Percentiles rank a stretch among this genome's conserved stretches.
Evolutionary conservation across 805 yeast species (phyloP).

Genomic region (Cyberlindnera lachancei): DNA sequence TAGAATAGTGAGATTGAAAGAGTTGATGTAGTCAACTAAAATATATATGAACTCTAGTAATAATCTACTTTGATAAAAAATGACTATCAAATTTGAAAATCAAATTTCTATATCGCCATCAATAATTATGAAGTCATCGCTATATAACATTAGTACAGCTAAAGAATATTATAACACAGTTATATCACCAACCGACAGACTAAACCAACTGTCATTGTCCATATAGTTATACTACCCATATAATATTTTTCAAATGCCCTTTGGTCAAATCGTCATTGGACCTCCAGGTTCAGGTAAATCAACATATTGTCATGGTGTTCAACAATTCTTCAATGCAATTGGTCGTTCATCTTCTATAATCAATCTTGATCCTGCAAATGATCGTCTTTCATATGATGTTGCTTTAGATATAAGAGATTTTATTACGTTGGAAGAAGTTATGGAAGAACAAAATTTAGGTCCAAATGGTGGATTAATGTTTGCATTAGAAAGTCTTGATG

Average conservation of each 20-base stretch:
- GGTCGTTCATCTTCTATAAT: constrained; percentile 83
- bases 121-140: too few relatives aligned
- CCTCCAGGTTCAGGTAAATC: constrained; percentile 99
- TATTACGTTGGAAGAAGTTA: constrained; percentile 67
- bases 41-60: too few relatives aligned
- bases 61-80: too few relatives aligned
- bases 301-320: constrained; percentile 88
- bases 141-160: too few relatives aligned
- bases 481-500: constrained; percentile 66
- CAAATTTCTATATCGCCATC: too few relatives aligned
- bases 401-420: constrained; percentile 75
- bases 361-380: constrained; percentile 92
- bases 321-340: constrained; percentile 86
- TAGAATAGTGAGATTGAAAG: too few relatives aligned
- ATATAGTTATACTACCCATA: not conserved
- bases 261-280: constrained; percentile 91
- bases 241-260: constrained; percentile 20
- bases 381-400: constrained; percentile 59
- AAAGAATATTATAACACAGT: too few relatives aligned
- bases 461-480: constrained; percentile 88
- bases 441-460: constrained; percentile 65
- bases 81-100: too few relatives aligned
- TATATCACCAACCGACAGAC: too few relatives aligned
- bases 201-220: too few relatives aligned
- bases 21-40: too few relatives aligned